Conservation (phyloP, 2,329 filamentous ascomycete genomes). For the Fonsecaea nubica region DNA sequence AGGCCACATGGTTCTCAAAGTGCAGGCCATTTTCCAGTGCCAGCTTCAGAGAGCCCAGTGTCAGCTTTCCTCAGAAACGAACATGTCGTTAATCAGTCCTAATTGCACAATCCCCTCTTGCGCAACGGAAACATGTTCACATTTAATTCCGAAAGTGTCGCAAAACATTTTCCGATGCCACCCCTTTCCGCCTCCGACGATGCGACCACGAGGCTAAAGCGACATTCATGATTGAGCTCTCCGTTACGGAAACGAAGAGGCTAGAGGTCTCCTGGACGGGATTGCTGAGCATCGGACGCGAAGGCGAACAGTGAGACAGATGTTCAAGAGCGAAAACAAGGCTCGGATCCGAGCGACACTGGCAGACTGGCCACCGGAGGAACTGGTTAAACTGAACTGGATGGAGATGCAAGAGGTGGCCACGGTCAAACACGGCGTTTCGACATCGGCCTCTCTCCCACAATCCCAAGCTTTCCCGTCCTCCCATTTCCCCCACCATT, state of each 20-base stretch:
- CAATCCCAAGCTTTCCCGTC: background rate
- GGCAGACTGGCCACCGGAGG: background rate
- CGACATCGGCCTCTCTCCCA: background rate
- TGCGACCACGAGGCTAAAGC: background rate
- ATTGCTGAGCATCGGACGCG: background rate
- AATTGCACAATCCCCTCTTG: background rate
- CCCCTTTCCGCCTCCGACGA: background rate
- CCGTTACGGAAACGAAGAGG: background rate
- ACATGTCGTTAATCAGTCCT: too few relatives aligned
- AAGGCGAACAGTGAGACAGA: background rate
- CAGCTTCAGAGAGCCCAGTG: background rate
- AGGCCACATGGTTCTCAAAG: background rate
- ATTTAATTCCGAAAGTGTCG: background rate
- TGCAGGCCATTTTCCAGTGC: background rate
- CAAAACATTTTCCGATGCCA: background rate
- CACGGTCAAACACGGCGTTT: constrained; percentile 4
- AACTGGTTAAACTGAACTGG: background rate
- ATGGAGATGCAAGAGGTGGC: background rate
- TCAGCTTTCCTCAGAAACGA: too few relatives aligned
- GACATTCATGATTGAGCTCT: background rate
- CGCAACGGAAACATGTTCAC: background rate
- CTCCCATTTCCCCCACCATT: background rate
- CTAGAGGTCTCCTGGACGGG: background rate
- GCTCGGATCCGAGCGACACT: background rate
- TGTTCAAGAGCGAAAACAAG: background rate